Base-by-base conservation (phyloP, 2,329 filamentous ascomycete genomes). In the Alternaria solani region DNA sequence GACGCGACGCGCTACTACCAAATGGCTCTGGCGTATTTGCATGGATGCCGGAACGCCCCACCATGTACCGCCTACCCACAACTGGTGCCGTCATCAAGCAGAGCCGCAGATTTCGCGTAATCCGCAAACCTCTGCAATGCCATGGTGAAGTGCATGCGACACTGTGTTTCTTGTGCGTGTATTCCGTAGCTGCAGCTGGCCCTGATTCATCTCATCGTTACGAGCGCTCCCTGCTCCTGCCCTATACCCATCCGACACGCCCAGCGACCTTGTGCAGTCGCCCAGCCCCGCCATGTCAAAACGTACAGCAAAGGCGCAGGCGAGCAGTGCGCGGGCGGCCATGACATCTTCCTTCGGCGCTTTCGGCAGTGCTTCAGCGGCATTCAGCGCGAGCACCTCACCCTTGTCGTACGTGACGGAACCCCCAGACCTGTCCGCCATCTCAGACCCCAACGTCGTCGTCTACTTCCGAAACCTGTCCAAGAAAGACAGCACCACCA, bases 401-500 rank as follows among this genome's bases (percentile, higher is more conserved):
- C 81, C 82, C 44, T 85, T 99, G 39, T 97, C 94, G 44, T 97
- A 97, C 80, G 87, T 98, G 53, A 85, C 91, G 54, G 93, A 96
- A 72, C 92, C 93, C 9, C 91, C 92, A 48, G 91, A 97, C 72
- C 87, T 97, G 67, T 88, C 89, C 34, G 82, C 82, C 43, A 88
- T 99, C 61, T 90, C 89, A 44, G 89, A 97, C 69, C 86, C 93
- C 7, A 91, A 95, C 72, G 84, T 94, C 38, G 88, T 94, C 38
- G 93, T 98, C 14, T 88, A 89, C n/a, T 92, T 97, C 81, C 96
- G 97, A 79, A 97, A 96, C 69, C 81, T 97, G 4, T 85, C 89
- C 51, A 99, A 98, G 81, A 96, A 95, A 80, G 94, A 97, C 81
- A 90, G 89, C 72, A 96, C 89, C 11, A 99, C 95, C 38, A 96